Evolutionary conservation across 2,329 filamentous ascomycete species (phyloP).

Genomic region (Stagonosporopsis cucurbitacearum): DNA sequence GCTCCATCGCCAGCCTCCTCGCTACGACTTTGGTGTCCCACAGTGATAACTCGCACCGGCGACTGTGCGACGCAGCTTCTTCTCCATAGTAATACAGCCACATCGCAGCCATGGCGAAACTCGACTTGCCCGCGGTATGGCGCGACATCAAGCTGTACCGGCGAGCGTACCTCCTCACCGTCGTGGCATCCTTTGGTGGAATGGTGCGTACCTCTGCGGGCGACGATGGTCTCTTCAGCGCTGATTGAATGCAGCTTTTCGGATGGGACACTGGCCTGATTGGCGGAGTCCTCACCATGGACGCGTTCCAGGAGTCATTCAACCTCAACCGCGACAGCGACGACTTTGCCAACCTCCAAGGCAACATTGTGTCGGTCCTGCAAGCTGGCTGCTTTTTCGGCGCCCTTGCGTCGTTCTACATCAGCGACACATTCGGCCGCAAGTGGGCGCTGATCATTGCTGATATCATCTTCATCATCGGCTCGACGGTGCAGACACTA

Average conservation of each 20-base stretch:
- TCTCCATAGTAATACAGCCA: not conserved
- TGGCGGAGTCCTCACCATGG: constrained; percentile 52
- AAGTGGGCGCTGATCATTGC: constrained; percentile 52
- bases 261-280: constrained; percentile 49
- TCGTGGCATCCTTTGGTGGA: constrained; percentile 53
- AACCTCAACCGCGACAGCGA: constrained; percentile 41
- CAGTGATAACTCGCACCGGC: not conserved
- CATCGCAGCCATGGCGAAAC: constrained; percentile 37
- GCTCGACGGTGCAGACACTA: constrained; percentile 51
- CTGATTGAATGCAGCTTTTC: constrained; percentile 29
- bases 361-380: constrained; percentile 54
- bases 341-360: constrained; percentile 50
- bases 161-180: constrained; percentile 50
- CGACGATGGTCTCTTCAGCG: not conserved
- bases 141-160: constrained; percentile 51
- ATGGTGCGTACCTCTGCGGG: constrained; percentile 26
- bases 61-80: not conserved
- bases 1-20: not conserved
- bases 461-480: constrained; percentile 52
- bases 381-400: constrained; percentile 56
- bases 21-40: not conserved
- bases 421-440: constrained; percentile 52
- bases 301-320: constrained; percentile 53
- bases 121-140: constrained; percentile 45
- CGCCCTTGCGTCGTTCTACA: constrained; percentile 52